Base-by-base conservation (phyloP, 257 asterid species). In the Nemophila menziesii region DNA sequence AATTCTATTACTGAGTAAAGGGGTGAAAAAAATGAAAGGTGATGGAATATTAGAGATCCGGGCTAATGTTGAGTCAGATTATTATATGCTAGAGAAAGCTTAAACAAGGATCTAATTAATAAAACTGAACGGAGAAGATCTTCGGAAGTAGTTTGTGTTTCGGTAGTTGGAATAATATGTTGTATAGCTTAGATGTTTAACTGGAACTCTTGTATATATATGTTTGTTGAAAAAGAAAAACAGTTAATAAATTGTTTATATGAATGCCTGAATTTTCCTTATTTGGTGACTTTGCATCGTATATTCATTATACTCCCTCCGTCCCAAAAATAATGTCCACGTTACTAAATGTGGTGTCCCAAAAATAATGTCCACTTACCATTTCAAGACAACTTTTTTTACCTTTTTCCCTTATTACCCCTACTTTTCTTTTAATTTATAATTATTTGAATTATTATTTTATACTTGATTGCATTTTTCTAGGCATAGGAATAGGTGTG, bases 1-100 rank as follows among this genome's bases (percentile, higher is more conserved):
- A 22, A 44, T 5, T 41, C 33, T 33, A 46, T 33, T 33, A 45
- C 21, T 37, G 58, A 59, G 27, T 15, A 37, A 39, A 39, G 8
- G 62, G 33, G 41, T 27, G 61, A 51, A 39, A 38, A 29, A 29
- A 29, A 29, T 29, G 12, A 29, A 13, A 29, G 1, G 1, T 29
- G 36, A 29, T 29, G 36, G 12, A 3, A 5, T 29, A 29, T 7
- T 29, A 2, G 36, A 29, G 36, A 29, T 29, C 36, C 36, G 5
- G 36, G 36, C 12, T 29, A 2, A 29, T 7, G 36, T 29, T 29
- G n/a, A 29, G 33, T 9, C 33, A 24, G 36, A 7, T 2, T 29
- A 3, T n/a, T n/a, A n/a, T n/a, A 29, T 29, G 36, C 12, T 13
- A 29, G 36, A 29, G 3, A 13, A 29, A 29, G 9, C 36, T 29